Base-by-base conservation (phyloP, 306 rosid genomes). In the Vigna reflexopilosa region DNA sequence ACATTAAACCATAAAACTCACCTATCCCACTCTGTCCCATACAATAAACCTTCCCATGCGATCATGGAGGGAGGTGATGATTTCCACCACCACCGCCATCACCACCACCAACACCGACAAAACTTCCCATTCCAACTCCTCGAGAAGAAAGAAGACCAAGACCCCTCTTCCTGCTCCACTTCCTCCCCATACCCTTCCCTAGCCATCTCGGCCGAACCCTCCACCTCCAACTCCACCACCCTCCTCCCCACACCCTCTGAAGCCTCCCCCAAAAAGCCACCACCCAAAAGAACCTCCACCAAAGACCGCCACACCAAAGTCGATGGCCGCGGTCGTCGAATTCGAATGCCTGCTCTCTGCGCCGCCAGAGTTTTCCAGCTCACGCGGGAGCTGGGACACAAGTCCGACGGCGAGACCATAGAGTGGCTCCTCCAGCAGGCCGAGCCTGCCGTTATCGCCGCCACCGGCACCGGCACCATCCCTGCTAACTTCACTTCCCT, bases 381-480 rank as follows among this genome's bases (percentile, higher is more conserved):
- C 28, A 79, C 83, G 0, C 83, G 83, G 4, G 83, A 79, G 47
- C 49, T 79, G 11, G 83, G 83, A 40, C 83, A 79, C 70, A 79
- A 79, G 19, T 79, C 83, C 2, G 83, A 79, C 28, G 83, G 83
- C 0, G 83, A 79, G 67, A 79, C 83, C n/a, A 79, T 79, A n/a
- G 83, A 79, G 20, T 79, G 83, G 83, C 98, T 93, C 7, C 98
- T 93, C 48, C 98, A 91, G 32, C 98, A 93, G 52, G 98, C 98
- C 0, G 98, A 93, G 55, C 98, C 98, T 0, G 81, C 98, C 0
- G 97, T 93, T 71, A 90, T 91, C 69, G 98, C 98, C 19, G 98
- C 98, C 67, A 91, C 97, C 0, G 98, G 98, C 4, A 91, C 98
- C 7, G 98, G 98, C 1, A 93, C 98, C 0, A 93, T 91, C 76